phyloP scores from a whole-genome alignment of 2,329 filamentous ascomycete species.

The Calonectria fujianensis region DNA sequence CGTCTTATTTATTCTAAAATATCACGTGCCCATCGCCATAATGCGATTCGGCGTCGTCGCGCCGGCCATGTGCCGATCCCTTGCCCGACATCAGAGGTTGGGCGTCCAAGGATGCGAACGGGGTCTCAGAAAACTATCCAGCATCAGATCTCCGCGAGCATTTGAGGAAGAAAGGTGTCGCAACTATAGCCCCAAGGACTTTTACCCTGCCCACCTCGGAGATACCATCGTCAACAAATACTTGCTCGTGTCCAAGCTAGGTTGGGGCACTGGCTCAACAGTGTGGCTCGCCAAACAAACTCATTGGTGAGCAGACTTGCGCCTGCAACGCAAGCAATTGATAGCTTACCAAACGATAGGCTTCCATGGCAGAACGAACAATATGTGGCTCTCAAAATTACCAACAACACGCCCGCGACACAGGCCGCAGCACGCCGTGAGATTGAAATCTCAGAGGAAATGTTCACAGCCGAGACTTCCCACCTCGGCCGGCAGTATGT shows the following conservation, averaged over 20 bases:
- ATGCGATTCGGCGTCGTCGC: slow-evolving; percentile 44
- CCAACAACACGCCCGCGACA: slow-evolving; percentile 51
- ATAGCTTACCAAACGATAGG: slow-evolving; percentile 39
- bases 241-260: slow-evolving; percentile 61
- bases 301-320: slow-evolving; percentile 50
- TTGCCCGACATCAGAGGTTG: slow-evolving; percentile 36
- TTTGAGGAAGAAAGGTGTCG: slow-evolving; percentile 54
- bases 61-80: slow-evolving; percentile 37
- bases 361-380: slow-evolving; percentile 51
- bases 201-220: slow-evolving; percentile 59
- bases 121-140: slow-evolving; percentile 40
- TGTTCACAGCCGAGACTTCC: slow-evolving; percentile 47
- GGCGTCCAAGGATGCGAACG: slow-evolving; percentile 22
- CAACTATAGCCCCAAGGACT: slow-evolving; percentile 53
- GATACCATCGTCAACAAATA: slow-evolving; percentile 60
- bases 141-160: slow-evolving; percentile 18
- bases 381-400: slow-evolving; percentile 56
- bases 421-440: slow-evolving; percentile 51
- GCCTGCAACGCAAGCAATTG: background rate
- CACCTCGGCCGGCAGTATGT: slow-evolving; percentile 51
- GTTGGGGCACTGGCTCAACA: slow-evolving; percentile 62
- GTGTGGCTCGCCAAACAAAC: slow-evolving; percentile 61
- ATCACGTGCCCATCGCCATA: background rate
- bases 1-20: background rate
- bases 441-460: slow-evolving; percentile 50